These are phyloP conservation scores for Globisporangium viniferum DNA, from an alignment of 352 stramenopile species.

Conservation along the genomic window DNA sequence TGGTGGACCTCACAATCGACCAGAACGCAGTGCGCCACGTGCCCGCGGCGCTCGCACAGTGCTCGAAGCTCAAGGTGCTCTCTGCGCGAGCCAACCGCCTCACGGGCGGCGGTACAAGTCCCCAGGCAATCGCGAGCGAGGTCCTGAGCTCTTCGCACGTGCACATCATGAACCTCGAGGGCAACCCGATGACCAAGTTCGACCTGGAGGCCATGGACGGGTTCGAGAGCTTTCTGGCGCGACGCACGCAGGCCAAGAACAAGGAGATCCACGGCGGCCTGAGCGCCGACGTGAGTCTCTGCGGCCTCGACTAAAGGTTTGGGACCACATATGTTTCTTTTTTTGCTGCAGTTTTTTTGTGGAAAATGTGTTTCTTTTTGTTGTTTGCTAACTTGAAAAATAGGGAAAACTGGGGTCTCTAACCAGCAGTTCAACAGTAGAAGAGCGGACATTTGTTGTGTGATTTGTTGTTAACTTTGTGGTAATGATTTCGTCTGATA, in stretches of 20 bases:
- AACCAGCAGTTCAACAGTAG: neutral
- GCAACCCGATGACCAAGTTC: constrained; percentile 76
- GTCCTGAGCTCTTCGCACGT: constrained; percentile 57
- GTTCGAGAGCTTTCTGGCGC: constrained; percentile 66
- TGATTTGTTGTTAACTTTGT: neutral
- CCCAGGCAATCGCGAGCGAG: constrained; percentile 52
- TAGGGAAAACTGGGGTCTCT: neutral
- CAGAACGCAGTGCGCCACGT: constrained; percentile 47
- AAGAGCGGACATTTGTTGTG: neutral
- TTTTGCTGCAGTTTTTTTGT: neutral
- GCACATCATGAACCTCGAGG: constrained; percentile 81
- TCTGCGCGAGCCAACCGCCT: constrained; percentile 62
- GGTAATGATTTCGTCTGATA: neutral
- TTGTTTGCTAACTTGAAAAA: neutral
- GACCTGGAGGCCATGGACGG: constrained; percentile 78
- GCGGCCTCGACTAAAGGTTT: constrained; percentile 59
- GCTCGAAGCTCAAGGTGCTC: constrained; percentile 69
- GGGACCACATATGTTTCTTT: neutral
- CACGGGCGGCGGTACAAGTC: constrained; percentile 8
- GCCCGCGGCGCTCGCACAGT: constrained; percentile 46
- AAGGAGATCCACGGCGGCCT: constrained; percentile 84
- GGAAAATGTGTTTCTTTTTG: neutral
- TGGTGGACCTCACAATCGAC: constrained; percentile 73
- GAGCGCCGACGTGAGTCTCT: constrained; percentile 77
- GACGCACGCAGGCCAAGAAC: constrained; percentile 82